phyloP scores from a whole-genome alignment of 1,284 basidiomycete species.

The Lentinula novae-zelandiae region DNA sequence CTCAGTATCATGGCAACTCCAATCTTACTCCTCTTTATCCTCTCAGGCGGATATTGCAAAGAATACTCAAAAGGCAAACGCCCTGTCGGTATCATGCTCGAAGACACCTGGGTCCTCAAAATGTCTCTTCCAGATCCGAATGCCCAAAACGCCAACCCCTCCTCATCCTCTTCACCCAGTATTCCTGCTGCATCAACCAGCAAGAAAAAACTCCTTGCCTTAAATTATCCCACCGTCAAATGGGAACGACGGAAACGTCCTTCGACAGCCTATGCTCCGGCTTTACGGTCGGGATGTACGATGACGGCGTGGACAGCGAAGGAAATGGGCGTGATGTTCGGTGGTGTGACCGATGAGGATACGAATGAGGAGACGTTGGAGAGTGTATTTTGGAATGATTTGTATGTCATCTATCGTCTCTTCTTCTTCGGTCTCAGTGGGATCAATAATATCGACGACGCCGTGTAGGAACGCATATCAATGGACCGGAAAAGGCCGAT shows the following conservation, averaged over 20 bases:
- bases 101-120: conserved; percentile 92
- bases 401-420: conserved; percentile 43
- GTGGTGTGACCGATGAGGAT: conserved; percentile 91
- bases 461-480: conserved; percentile 74
- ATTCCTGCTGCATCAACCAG: conserved; percentile 23
- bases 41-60: conserved; percentile 84
- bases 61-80: conserved; percentile 88
- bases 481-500: conserved; percentile 72
- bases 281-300: conserved; percentile 75
- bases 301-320: conserved; percentile 77
- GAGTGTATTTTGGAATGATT: conserved; percentile 81
- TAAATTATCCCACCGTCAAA: conserved; percentile 56
- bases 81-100: conserved; percentile 82
- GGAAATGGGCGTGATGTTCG: conserved; percentile 80
- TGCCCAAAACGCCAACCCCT: no score
- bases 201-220: background rate
- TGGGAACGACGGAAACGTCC: conserved; percentile 85
- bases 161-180: conserved; percentile 4
- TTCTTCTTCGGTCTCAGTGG: background rate
- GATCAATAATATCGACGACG: background rate
- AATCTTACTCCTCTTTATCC: background rate
- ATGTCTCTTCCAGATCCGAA: conserved; percentile 13
- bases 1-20: background rate
- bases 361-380: conserved; percentile 83
- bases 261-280: conserved; percentile 69